These are phyloP conservation scores for Agaricus sinodeliciosus DNA, from an alignment of 768 basidiomycete species.

Conservation along the genomic window DNA sequence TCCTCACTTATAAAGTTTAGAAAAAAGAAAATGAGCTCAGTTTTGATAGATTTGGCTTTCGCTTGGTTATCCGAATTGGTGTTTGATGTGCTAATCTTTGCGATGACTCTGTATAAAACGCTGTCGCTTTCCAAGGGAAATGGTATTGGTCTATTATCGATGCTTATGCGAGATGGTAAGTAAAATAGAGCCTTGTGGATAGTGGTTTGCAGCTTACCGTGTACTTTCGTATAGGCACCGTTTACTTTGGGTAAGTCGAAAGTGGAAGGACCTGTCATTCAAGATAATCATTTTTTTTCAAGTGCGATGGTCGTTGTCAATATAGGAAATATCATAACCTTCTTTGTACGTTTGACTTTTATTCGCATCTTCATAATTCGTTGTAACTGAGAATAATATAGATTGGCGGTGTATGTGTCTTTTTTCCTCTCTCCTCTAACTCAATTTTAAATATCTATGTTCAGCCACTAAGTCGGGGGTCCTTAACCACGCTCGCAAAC, in stretches of 20 bases:
- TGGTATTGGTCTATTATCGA: constrained; percentile 20
- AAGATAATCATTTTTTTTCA: not conserved
- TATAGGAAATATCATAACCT: constrained; percentile 30
- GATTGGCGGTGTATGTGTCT: constrained; percentile 1
- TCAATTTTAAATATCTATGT: not conserved
- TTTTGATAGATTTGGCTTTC: constrained; percentile 21
- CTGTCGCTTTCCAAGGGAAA: constrained; percentile 18
- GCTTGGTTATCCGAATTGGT: constrained; percentile 32
- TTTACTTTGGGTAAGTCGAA: constrained; percentile 30
- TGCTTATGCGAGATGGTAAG: constrained; percentile 35
- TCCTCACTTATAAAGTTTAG: not conserved
- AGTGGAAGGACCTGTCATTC: not conserved
- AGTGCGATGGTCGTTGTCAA: constrained; percentile 32
- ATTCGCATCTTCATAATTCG: not conserved
- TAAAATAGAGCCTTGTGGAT: not conserved
- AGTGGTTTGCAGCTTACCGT: not conserved
- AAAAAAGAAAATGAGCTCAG: not conserved
- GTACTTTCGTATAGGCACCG: constrained; percentile 20
- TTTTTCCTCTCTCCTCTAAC: not conserved
- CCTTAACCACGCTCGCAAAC: constrained; percentile 20
- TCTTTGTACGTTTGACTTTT: constrained; percentile 22
- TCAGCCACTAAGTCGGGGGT: constrained; percentile 17
- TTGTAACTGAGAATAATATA: constrained; percentile 1
- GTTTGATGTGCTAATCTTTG: constrained; percentile 34
- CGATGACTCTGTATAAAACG: constrained; percentile 34